Base-by-base conservation (phyloP, 129 eudicot genomes). In the Escallonia rubra region DNA sequence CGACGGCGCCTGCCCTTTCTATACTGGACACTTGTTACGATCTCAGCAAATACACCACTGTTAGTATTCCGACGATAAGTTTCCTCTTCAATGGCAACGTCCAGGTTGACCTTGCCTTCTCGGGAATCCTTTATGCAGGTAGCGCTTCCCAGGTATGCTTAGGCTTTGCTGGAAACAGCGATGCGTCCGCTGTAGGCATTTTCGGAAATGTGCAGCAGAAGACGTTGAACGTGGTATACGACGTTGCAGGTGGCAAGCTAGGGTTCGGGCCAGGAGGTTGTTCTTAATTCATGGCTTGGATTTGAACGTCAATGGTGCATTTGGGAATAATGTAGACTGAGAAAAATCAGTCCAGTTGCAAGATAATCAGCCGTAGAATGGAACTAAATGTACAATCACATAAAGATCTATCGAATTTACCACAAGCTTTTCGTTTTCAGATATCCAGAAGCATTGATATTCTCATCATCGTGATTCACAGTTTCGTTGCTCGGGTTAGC, bases 221-320 rank as follows among this genome's bases (percentile, higher is more conserved):
- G 63, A 51, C 72, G 1, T 63, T 64, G 12, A 61, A 76, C 4
- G 52, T 76, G 10, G 71, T 48, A 1, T 76, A 76, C 15, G 81
- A 76, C 9, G 15, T 76, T 7, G 76, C 40, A 5, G 44, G 72
- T n/a, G 67, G 76, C 6, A 76, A 51, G 42, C 50, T 76, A 9
- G 81, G 81, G 40, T 76, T 76, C 41, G 76, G 72, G 3, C 23
- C 81, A 4, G 72, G 76, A 10, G 72, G 81, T 5, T 76, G 81
- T 57, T 10, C 54, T 50, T 50, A 50, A 50, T 23, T 23, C 34
- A 23, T 23, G 34, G 1, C 34, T 23, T 23, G 34, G 34, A 23
- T 23, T 23, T 23, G 34, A 23, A 23, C 34, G 34, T 23, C 1
- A 23, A 23, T 23, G 34, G 34, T 23, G 34, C 34, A 23, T 23